phyloP scores from a whole-genome alignment of 306 rosid species.

The Macrotyloma uniflorum region DNA sequence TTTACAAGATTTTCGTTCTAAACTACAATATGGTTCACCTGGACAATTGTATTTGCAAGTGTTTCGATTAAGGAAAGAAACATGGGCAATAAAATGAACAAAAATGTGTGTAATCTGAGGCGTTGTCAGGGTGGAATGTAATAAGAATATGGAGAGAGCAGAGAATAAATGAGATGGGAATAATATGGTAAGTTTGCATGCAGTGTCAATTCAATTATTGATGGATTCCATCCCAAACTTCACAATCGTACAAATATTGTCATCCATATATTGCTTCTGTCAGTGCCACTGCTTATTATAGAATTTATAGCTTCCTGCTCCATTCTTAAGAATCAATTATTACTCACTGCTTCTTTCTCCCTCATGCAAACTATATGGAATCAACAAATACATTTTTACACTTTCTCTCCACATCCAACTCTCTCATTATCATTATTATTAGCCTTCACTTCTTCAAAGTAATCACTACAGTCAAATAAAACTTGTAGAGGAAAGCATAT shows the following conservation, averaged over 20 bases:
- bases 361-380: no score
- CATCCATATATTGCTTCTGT: not conserved
- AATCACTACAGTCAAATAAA: not conserved
- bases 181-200: no score
- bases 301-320: not conserved
- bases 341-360: not conserved
- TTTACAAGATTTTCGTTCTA: not conserved
- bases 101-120: not conserved
- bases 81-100: not conserved
- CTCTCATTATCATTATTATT: not conserved
- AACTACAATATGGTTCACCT: no score
- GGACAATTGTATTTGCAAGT: no score
- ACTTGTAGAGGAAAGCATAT: not conserved
- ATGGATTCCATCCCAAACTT: not conserved
- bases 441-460: not conserved
- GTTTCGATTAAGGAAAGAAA: no score
- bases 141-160: not conserved
- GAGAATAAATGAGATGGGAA: not conserved
- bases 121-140: not conserved
- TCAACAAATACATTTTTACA: no score
- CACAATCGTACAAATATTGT: not conserved
- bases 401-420: no score
- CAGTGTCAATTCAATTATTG: not conserved
- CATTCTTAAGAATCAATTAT: not conserved
- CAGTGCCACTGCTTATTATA: not conserved